Evolutionary conservation across 768 basidiomycete species (phyloP).

Genomic region (Amanita muscaria): DNA sequence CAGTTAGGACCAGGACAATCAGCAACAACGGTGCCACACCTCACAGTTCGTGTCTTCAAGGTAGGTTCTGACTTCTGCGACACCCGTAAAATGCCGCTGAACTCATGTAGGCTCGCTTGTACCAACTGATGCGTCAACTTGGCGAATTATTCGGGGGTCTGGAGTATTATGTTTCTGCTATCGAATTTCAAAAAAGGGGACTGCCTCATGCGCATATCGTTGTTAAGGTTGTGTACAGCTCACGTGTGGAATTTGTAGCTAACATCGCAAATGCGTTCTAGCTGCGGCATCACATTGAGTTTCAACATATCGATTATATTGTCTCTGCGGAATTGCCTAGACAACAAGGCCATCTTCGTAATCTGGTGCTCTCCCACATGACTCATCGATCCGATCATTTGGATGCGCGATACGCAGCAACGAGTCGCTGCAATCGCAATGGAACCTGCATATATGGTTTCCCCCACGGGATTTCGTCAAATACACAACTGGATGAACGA

Average conservation of each 20-base stretch:
- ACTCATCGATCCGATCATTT: no score
- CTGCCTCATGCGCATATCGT: no score
- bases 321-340: conserved; percentile 27
- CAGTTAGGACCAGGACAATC: conserved; percentile 25
- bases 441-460: conserved; percentile 22
- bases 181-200: conserved; percentile 35
- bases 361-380: no score
- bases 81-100: no score
- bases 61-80: background rate
- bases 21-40: conserved; percentile 24
- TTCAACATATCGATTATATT: conserved; percentile 21
- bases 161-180: conserved; percentile 23
- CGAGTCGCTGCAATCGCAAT: no score
- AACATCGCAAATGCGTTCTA: no score
- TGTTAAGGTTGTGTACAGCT: no score
- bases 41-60: background rate
- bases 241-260: no score
- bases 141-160: background rate
- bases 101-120: no score
- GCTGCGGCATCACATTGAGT: no score
- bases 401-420: no score
- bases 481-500: background rate
- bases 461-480: background rate
- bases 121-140: no score
- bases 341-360: conserved; percentile 17